Conservation (phyloP, 352 stramenopile species). For the Albugo laibachii region DNA sequence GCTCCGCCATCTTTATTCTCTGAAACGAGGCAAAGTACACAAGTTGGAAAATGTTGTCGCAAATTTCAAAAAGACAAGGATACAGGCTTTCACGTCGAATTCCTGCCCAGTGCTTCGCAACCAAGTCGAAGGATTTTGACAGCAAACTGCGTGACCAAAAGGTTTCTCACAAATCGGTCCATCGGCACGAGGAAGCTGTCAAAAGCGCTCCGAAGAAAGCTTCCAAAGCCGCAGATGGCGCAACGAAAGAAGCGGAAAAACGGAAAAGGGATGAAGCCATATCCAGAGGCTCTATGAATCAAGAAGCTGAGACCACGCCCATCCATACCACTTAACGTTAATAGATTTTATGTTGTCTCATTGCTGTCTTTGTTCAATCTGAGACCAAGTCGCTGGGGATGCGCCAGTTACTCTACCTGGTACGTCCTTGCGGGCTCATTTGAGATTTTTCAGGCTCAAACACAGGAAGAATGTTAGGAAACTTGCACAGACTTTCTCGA, state of each 20-base stretch:
- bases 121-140: too few species aligned
- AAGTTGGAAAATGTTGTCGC: neutral
- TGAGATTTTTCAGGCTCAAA: neutral
- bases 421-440: too few species aligned
- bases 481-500: neutral
- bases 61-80: too few species aligned
- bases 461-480: neutral
- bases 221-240: constrained; percentile 1
- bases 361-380: too few species aligned
- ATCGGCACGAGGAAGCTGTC: too few species aligned
- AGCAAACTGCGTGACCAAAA: too few species aligned
- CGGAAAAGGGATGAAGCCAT: constrained; percentile 30
- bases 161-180: neutral
- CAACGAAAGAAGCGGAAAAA: constrained; percentile 18
- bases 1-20: neutral
- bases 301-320: constrained; percentile 51
- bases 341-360: too few species aligned
- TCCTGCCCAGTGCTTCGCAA: too few species aligned
- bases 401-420: too few species aligned
- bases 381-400: too few species aligned
- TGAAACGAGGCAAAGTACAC: neutral
- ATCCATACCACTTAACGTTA: constrained; percentile 2
- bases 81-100: too few species aligned
- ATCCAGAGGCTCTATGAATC: constrained; percentile 25
- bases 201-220: too few species aligned